Conservation (phyloP, 116 monocot species). For the Cymodocea nodosa region DNA sequence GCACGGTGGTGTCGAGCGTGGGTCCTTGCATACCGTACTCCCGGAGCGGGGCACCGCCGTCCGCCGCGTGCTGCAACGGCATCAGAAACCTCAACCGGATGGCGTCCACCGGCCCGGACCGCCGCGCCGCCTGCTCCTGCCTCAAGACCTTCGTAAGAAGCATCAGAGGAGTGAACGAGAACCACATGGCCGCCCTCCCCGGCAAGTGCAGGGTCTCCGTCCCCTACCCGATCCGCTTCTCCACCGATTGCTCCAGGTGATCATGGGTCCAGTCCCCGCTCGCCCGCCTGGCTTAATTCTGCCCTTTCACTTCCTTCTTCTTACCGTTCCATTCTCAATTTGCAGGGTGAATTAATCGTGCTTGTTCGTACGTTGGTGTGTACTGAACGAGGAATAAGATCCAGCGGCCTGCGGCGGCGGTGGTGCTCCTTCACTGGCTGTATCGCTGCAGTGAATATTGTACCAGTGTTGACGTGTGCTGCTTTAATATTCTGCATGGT, state of each 20-base stretch:
- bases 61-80: conserved; percentile 13
- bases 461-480: no score
- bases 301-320: no score
- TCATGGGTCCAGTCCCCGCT: no score
- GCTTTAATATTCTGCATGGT: no score
- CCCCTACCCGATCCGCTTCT: conserved; percentile 9
- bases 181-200: conserved; percentile 12
- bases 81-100: conserved; percentile 6
- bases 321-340: no score
- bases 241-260: conserved; percentile 12
- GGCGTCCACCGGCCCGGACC: conserved; percentile 13
- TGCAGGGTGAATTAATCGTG: no score
- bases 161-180: conserved; percentile 6
- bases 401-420: no score
- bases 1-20: conserved; percentile 2
- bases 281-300: no score
- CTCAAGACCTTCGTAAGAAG: conserved; percentile 11
- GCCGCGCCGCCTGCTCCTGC: conserved; percentile 21
- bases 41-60: background rate
- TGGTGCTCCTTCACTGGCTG: no score
- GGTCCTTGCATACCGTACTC: conserved; percentile 7
- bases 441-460: no score
- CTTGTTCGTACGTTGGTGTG: no score
- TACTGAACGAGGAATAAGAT: no score
- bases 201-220: conserved; percentile 16